Conservation (phyloP, 1,284 basidiomycete species). For the Rhodotorula sp. region DNA sequence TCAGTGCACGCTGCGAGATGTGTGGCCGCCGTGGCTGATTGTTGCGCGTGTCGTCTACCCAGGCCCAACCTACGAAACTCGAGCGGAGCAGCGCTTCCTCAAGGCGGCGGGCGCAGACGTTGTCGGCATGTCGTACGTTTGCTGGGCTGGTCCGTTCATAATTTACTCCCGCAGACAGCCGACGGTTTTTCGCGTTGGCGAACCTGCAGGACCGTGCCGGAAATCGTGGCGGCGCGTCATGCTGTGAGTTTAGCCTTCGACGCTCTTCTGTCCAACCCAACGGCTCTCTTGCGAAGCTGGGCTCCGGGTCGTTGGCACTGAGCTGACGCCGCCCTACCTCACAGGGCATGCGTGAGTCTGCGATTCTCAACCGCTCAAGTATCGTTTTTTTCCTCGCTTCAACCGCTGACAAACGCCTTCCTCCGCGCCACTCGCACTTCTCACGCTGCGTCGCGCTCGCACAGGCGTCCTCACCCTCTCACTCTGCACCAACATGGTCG, state of each 20-base stretch:
- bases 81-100: slow-evolving; percentile 44
- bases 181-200: too few species aligned
- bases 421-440: not conserved
- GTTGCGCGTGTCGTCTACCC: slow-evolving; percentile 4
- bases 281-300: too few species aligned
- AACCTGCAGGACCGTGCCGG: slow-evolving; percentile 43
- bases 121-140: slow-evolving; percentile 39
- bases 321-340: too few species aligned
- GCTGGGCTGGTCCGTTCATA: too few species aligned
- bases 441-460: not conserved
- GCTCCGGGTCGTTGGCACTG: too few species aligned
- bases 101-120: slow-evolving; percentile 40
- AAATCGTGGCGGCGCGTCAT: slow-evolving; percentile 40
- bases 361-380: not conserved
- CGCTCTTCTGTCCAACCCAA: too few species aligned
- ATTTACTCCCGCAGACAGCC: too few species aligned
- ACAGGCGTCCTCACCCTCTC: slow-evolving; percentile 42
- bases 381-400: not conserved
- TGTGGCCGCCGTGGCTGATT: not conserved
- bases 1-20: not conserved
- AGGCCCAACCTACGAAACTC: slow-evolving; percentile 44
- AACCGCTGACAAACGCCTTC: not conserved
- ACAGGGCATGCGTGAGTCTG: too few species aligned
- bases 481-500: slow-evolving; percentile 46
- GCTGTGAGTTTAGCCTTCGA: too few species aligned